Conservation (phyloP, 257 asterid species). For the Primulina eburnea region DNA sequence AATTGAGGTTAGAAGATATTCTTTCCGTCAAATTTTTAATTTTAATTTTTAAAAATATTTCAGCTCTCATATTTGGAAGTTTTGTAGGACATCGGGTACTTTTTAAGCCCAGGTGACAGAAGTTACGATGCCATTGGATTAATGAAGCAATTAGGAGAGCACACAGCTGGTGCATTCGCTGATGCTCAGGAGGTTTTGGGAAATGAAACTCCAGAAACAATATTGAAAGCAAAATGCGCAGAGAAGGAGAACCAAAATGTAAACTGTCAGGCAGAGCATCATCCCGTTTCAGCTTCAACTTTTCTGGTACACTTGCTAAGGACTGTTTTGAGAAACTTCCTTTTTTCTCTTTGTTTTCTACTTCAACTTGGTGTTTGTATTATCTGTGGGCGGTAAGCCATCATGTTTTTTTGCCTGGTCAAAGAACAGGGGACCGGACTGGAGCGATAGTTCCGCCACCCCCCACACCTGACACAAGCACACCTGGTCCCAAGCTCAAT, state of each 20-base stretch:
- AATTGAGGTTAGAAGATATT: conserved; percentile 56
- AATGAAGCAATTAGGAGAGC: conserved; percentile 92
- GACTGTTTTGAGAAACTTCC: conserved; percentile 16
- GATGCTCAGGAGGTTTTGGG: conserved; percentile 90
- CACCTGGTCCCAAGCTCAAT: not conserved
- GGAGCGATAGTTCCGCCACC: no score
- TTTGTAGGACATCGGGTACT: conserved; percentile 76
- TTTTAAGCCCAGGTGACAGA: conserved; percentile 71
- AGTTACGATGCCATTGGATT: conserved; percentile 88
- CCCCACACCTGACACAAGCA: not conserved
- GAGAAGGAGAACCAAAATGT: conserved; percentile 34
- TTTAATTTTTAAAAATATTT: conserved; percentile 1
- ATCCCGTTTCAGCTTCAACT: conserved; percentile 32
- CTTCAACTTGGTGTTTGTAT: not conserved
- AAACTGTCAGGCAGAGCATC: conserved; percentile 33
- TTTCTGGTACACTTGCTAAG: conserved; percentile 42
- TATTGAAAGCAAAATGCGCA: conserved; percentile 50
- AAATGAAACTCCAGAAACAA: conserved; percentile 80
- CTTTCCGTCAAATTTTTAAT: not conserved
- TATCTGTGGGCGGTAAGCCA: not conserved
- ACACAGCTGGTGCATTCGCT: conserved; percentile 85
- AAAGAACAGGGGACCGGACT: not conserved
- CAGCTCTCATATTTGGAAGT: conserved; percentile 13
- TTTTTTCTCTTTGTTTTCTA: not conserved
- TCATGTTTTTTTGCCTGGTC: not conserved